Percentiles rank a stretch among this genome's conserved stretches.
Conservation (phyloP, 345 rosid genomes). For the Acer negundo region DNA sequence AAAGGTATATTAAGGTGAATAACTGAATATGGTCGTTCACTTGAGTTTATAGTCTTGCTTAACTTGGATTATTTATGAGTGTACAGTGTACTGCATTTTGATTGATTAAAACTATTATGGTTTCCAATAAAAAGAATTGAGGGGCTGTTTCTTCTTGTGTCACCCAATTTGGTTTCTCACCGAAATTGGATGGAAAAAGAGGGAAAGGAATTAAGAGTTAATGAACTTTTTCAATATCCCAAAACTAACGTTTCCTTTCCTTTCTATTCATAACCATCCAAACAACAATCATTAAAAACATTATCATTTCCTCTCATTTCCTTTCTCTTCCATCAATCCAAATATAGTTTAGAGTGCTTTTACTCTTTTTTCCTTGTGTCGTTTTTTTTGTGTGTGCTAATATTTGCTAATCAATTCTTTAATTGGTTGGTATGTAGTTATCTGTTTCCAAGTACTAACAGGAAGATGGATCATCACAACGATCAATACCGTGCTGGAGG, state of each 20-base stretch:
- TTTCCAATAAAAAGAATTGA: background rate
- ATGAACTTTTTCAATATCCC: too few relatives aligned
- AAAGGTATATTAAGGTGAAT: background rate
- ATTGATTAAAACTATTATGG: background rate
- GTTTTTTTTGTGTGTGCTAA: background rate
- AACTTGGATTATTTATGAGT: background rate
- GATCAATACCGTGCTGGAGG: constrained; percentile 51
- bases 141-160: background rate
- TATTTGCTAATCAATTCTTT: background rate
- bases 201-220: too few relatives aligned
- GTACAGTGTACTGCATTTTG: background rate
- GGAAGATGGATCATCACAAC: constrained; percentile 64
- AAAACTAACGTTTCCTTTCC: too few relatives aligned
- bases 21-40: background rate
- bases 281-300: too few relatives aligned
- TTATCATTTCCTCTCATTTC: too few relatives aligned
- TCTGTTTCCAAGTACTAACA: constrained; percentile 5
- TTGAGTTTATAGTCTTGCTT: background rate
- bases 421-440: background rate
- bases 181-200: too few relatives aligned
- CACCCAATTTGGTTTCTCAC: too few relatives aligned
- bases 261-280: too few relatives aligned
- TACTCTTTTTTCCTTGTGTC: background rate
- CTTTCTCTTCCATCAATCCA: too few relatives aligned
- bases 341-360: background rate